These are phyloP conservation scores for Cytospora mali DNA, from an alignment of 2,329 filamentous ascomycete species.

Conservation along the genomic window DNA sequence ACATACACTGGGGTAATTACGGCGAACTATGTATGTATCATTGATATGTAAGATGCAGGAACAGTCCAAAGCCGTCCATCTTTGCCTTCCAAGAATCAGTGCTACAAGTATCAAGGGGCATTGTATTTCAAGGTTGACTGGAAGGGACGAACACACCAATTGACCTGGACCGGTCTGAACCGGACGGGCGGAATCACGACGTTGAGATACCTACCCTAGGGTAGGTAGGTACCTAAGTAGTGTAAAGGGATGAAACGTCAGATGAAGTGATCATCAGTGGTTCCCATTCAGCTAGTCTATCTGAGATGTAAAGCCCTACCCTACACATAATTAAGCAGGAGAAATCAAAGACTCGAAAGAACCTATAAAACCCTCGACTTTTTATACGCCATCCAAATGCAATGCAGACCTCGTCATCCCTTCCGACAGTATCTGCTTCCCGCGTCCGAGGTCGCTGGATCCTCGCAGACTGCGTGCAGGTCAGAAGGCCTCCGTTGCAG, in stretches of 20 bases:
- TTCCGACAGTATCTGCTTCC: constrained; percentile 44
- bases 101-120: no score
- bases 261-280: neutral
- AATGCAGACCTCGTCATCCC: constrained; percentile 57
- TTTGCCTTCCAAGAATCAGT: no score
- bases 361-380: constrained; percentile 37
- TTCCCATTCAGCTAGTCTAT: constrained; percentile 9
- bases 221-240: no score
- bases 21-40: no score
- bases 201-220: no score
- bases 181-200: no score
- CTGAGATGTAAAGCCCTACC: constrained; percentile 15
- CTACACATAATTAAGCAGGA: constrained; percentile 22
- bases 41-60: no score
- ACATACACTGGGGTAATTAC: neutral
- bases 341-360: constrained; percentile 27
- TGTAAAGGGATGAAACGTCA: no score
- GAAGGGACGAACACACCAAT: neutral
- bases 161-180: neutral
- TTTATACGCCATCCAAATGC: constrained; percentile 52
- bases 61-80: no score
- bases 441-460: constrained; percentile 40
- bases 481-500: constrained; percentile 51
- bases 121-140: no score
- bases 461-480: constrained; percentile 47